Base-by-base conservation (phyloP, 1,284 basidiomycete species). In the Cerrena zonata region DNA sequence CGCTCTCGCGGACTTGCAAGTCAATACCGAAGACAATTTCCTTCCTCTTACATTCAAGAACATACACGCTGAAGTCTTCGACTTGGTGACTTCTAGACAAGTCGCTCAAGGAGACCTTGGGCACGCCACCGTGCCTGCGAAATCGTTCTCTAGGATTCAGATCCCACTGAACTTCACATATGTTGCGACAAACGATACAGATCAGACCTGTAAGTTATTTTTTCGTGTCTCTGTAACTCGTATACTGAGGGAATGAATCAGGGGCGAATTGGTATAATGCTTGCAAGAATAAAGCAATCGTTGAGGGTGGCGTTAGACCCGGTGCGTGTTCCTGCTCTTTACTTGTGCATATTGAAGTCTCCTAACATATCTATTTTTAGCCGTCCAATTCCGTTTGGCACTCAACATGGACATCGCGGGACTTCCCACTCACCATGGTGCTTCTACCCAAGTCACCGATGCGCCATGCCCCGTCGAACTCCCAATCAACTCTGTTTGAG, bases 91-190 rank as follows among this genome's bases (percentile, higher is more conserved):
- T 0, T 66, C 69, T 47, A 75, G 75, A 50, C 69, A 78, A 24
- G 81, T 94, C 12, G 91, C 74, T 0, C 71, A 70, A 1, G 91
- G 91, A 4, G 73, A 80, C 57, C 69, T 81, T 50, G 77, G 78
- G 2, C 66, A 71, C 26, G 68, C 72, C 48, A 81, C 75, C 1
- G 64, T 92, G 2, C 77, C 82, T 10, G 84, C 88, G 19, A 85
- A 84, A 60, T 49, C 67, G 26, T 82, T 83, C 61, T 74, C 79
- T 4, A 64, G 79, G 30, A 70, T 94, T 30, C 64, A 76, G 39
- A 56, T 94, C 18, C 91, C 91, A 1, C 69, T 94, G 48, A 86
- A 84, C 58, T 92, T 94, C 67, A 80, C 81, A 0, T 94, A 93
- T 63, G 54, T 80, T n/a, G 88, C 86, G 0, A 70, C 78, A n/a